Conservation (phyloP, 2,329 filamentous ascomycete species). For the Metarhizium guizhouense region DNA sequence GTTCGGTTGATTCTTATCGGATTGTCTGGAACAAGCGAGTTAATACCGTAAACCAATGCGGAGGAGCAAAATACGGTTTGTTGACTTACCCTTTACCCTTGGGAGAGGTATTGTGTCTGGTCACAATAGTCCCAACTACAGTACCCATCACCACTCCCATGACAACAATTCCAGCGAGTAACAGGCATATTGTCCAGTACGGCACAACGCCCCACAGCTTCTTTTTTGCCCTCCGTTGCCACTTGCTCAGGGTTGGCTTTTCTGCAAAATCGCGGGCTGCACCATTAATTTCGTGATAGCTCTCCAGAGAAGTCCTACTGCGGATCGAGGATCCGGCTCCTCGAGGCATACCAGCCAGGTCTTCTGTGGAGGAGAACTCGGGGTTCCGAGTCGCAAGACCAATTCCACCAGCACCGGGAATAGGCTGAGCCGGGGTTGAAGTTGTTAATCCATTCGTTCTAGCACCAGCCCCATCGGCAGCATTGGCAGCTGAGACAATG, state of each 20-base stretch:
- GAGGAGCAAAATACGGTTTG: background rate
- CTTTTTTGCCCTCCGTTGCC: constrained; percentile 44
- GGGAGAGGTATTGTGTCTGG: constrained; percentile 5
- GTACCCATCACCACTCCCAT: constrained; percentile 48
- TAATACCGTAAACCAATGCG: background rate
- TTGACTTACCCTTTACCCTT: constrained; percentile 16
- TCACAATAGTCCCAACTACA: constrained; percentile 27
- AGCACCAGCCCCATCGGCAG: background rate
- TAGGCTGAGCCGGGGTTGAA: constrained; percentile 13
- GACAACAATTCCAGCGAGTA: constrained; percentile 38
- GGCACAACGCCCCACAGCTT: constrained; percentile 52
- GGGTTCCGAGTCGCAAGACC: constrained; percentile 53
- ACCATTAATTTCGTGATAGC: constrained; percentile 45
- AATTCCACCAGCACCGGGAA: constrained; percentile 51
- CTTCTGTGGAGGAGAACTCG: constrained; percentile 48
- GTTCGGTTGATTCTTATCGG: constrained; percentile 21
- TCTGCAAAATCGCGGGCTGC: constrained; percentile 36
- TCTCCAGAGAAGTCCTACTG: constrained; percentile 34
- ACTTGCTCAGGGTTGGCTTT: constrained; percentile 39
- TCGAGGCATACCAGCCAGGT: constrained; percentile 35
- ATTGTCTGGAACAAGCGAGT: constrained; percentile 9
- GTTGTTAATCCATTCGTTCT: background rate
- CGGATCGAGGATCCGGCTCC: constrained; percentile 41
- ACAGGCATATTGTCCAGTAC: constrained; percentile 50
- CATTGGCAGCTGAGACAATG: background rate